Percentiles rank a stretch among this genome's conserved stretches.
Conservation (phyloP, 2,329 filamentous ascomycete genomes). For the Penicillium crustosum region DNA sequence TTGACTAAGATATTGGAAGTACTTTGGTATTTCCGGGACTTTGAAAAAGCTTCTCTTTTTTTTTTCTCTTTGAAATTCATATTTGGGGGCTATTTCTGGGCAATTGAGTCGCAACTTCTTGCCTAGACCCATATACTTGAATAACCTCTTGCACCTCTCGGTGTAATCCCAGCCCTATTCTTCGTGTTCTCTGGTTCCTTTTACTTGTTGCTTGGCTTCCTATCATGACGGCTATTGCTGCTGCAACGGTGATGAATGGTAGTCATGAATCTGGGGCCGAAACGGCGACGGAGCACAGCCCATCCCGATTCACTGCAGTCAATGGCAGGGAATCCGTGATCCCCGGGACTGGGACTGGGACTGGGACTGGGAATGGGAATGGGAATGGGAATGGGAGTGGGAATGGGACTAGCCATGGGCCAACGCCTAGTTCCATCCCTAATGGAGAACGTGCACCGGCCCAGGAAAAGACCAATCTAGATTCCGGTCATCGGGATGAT, state of each 20-base stretch:
- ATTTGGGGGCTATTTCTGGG: background rate
- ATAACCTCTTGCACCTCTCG: background rate
- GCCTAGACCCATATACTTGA: background rate
- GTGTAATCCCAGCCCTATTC: slow-evolving; percentile 1
- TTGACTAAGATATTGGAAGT: background rate
- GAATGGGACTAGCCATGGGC: background rate
- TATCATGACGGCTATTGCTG: slow-evolving; percentile 39
- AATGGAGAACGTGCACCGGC: background rate
- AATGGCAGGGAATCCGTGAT: slow-evolving; percentile 41
- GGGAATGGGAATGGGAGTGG: background rate
- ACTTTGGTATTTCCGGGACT: background rate
- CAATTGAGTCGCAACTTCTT: slow-evolving; percentile 1
- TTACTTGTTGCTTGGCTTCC: slow-evolving; percentile 1
- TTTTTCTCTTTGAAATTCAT: background rate
- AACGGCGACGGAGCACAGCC: slow-evolving; percentile 42
- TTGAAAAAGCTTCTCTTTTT: background rate
- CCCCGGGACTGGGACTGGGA: background rate
- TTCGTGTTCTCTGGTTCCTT: slow-evolving; percentile 2
- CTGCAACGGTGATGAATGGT: slow-evolving; percentile 34
- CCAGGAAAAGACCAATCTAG: slow-evolving; percentile 10
- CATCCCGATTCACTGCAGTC: slow-evolving; percentile 48
- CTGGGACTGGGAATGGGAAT: background rate
- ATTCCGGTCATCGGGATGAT: slow-evolving; percentile 1
- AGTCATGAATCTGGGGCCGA: slow-evolving; percentile 36
- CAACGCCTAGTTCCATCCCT: background rate